These are phyloP conservation scores for Astrothelium macrocarpum DNA, from an alignment of 495 filamentous ascomycete species.

Conservation along the genomic window DNA sequence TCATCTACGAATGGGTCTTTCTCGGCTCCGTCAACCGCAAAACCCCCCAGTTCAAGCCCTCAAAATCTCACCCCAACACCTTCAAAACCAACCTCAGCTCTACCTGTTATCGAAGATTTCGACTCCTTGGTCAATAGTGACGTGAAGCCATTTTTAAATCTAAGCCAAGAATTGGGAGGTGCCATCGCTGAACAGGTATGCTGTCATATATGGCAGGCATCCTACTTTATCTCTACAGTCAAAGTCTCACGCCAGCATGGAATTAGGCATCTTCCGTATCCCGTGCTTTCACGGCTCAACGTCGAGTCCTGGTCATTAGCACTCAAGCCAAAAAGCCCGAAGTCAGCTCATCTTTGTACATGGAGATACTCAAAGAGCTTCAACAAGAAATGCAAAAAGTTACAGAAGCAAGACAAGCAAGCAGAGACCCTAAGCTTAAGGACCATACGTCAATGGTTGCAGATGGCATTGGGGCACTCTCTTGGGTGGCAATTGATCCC, in stretches of 20 bases:
- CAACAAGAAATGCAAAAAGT: conserved; percentile 67
- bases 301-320: conserved; percentile 76
- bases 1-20: conserved; percentile 33
- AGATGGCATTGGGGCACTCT: conserved; percentile 74
- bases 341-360: conserved; percentile 46
- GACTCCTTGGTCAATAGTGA: conserved; percentile 67
- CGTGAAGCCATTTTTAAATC: conserved; percentile 65
- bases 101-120: conserved; percentile 64
- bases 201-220: background rate
- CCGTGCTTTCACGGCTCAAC: conserved; percentile 68
- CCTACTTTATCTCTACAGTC: background rate
- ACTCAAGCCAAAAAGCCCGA: conserved; percentile 91
- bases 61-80: conserved; percentile 26
- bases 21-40: conserved; percentile 20
- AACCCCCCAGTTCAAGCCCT: conserved; percentile 22
- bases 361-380: conserved; percentile 73
- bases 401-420: conserved; percentile 65
- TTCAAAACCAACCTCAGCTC: conserved; percentile 17
- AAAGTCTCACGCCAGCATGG: background rate
- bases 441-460: conserved; percentile 77
- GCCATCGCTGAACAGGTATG: conserved; percentile 71
- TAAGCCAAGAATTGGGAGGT: conserved; percentile 67
- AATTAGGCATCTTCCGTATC: conserved; percentile 48
- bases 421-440: conserved; percentile 58
- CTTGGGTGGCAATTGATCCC: conserved; percentile 70